Conservation (phyloP, 176 grass and related monocot genomes). For the Guadua angustifolia region DNA sequence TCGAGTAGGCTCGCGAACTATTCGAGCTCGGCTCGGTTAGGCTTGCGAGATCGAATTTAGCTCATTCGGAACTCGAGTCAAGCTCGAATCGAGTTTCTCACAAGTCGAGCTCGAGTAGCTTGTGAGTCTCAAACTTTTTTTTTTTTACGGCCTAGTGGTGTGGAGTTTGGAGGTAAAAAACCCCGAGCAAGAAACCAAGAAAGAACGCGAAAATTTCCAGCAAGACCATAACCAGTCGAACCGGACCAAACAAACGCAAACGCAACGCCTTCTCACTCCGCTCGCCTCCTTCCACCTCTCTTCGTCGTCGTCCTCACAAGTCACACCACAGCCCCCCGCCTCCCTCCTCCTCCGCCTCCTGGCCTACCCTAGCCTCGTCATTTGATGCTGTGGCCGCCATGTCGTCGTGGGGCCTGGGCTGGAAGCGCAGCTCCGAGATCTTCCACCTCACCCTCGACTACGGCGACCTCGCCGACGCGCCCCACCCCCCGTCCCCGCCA, state of each 20-base stretch:
- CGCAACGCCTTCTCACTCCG: conserved; percentile 21
- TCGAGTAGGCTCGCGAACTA: too few relatives aligned
- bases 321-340: conserved; percentile 7
- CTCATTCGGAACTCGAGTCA: too few relatives aligned
- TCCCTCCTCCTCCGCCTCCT: conserved; percentile 25
- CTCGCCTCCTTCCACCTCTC: conserved; percentile 7
- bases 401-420: conserved; percentile 97
- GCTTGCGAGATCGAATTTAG: too few relatives aligned
- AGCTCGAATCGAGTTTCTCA: too few relatives aligned
- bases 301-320: conserved; percentile 27
- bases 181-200: conserved; percentile 38
- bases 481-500: not conserved
- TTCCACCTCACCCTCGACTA: conserved; percentile 97
- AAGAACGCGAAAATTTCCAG: conserved; percentile 24
- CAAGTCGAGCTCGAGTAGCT: too few relatives aligned
- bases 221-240: conserved; percentile 22
- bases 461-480: conserved; percentile 54
- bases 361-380: conserved; percentile 35
- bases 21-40: too few relatives aligned
- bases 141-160: too few relatives aligned
- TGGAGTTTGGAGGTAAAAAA: conserved; percentile 54
- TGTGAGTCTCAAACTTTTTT: too few relatives aligned
- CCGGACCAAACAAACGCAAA: conserved; percentile 10
- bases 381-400: conserved; percentile 68
- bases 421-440: conserved; percentile 97